A percentile compares a stretch with the other conserved stretches of the same genome.
These are phyloP conservation scores for Scytalidium lignicola DNA, from an alignment of 2,329 filamentous ascomycete species.

Conservation along the genomic window DNA sequence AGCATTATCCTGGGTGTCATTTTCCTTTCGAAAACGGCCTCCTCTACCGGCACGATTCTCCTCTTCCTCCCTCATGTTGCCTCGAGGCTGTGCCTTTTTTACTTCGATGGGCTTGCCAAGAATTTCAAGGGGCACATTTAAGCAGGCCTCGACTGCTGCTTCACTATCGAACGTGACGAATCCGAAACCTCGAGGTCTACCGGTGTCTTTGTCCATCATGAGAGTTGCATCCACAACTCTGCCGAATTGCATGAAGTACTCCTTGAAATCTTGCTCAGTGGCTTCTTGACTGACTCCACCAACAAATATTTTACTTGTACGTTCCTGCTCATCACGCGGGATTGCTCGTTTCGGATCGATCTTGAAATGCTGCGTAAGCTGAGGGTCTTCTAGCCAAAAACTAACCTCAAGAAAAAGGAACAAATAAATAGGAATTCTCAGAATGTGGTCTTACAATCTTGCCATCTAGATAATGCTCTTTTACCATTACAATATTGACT, in stretches of 20 bases:
- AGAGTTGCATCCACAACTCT: constrained; percentile 94
- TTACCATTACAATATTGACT: constrained; percentile 99
- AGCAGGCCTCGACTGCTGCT: constrained; percentile 85
- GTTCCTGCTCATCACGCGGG: constrained; percentile 94
- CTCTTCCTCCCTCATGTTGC: constrained; percentile 89
- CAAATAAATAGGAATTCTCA: constrained; percentile 12
- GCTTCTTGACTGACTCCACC: constrained; percentile 97
- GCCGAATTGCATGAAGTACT: constrained; percentile 95
- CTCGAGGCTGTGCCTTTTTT: constrained; percentile 93
- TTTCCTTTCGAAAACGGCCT: constrained; percentile 49
- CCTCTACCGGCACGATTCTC: constrained; percentile 54
- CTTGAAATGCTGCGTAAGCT: constrained; percentile 32
- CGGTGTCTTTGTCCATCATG: constrained; percentile 99
- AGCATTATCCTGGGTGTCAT: constrained; percentile 37
- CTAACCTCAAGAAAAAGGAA: constrained; percentile 8
- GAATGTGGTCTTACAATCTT: constrained; percentile 73
- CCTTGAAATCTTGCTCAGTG: constrained; percentile 90
- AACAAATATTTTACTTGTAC: constrained; percentile 98
- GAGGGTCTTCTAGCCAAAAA: constrained; percentile 20
- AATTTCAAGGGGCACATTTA: constrained; percentile 81
- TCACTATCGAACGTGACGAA: constrained; percentile 99
- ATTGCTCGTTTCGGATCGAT: constrained; percentile 98
- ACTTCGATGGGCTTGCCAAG: constrained; percentile 96
- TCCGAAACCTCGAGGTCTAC: constrained; percentile 91
- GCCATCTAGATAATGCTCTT: constrained; percentile 95